Evolutionary conservation across 2,329 filamentous ascomycete species (phyloP), one percentile per base, ranked within the genome.

Genomic region (Metarhizium brunneum): DNA sequence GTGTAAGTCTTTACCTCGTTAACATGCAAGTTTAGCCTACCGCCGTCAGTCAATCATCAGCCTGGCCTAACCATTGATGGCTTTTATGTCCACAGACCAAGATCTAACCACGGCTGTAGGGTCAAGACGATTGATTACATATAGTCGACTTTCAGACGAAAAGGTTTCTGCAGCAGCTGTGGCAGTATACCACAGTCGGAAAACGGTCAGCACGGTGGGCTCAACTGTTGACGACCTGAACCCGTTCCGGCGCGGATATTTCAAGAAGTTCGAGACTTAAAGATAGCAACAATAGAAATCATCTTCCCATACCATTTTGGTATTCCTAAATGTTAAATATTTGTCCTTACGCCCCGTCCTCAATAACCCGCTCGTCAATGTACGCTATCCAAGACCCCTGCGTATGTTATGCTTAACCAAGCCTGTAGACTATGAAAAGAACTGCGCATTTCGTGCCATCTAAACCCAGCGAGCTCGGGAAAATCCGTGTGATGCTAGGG

Each of bases 101-200:
- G 25, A 6, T 8, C 14, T 16, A 29, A 10, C 2, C 45, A 29
- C 18, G 10, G 8, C 45, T 29, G 11, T 50, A 91, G 88, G 92
- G 94, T 94, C 91, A 20, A 82, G 94, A 57, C 82, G 90, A 61
- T 76, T 99, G 40, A 87, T 97, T 53, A 95, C 91, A 0, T 97
- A 97, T 69, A 80, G 84, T 48, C 82, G 91, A 53, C 73, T 88
- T 20, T 77, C 81, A 0, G 84, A 90, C 62, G 73, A 66, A 11
- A 73, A 78, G 38, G 77, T 88, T 7, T 76, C 79, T 53, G 58
- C 63, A 11, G 64, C 67, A 1, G 73, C 73, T 7, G 64, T 82
- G 25, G 66, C 68, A 50, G 62, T 65, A 45, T 72, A 72, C 52
- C 56, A 60, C n/a, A 61, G 58, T 18, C 64, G 64, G 18, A 64